Base-by-base conservation (phyloP, 129 eudicot genomes). In the Artemisia annua region DNA sequence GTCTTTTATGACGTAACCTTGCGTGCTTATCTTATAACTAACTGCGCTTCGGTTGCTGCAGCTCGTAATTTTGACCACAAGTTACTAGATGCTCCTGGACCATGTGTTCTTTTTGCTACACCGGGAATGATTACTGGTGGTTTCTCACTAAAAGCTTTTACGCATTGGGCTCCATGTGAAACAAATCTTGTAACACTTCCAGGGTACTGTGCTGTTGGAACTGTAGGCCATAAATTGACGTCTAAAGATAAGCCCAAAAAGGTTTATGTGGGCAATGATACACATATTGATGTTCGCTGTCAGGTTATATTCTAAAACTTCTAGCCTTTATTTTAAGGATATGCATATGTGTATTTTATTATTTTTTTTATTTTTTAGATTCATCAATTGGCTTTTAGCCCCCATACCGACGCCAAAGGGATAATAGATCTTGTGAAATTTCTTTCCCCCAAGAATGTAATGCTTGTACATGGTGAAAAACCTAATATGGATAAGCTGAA, bases 71-170 rank as follows among this genome's bases (percentile, higher is more conserved):
- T 94, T 66, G 96, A 94, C 5, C 94, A 91, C 60, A 84, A 97
- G 48, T 11, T 90, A 82, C 86, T 94, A 63, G 79, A 86, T 78
- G 89, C 89, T 72, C 93, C 97, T 66, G 99, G 97, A 66, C 97
- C 99, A 11, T 94, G 99, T 79, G 99, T 94, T 75, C 96, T 94
- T 22, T 94, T 94, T 74, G 99, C 99, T 15, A 86, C 99, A 32
- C 99, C 99, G 18, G 99, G 99, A 66, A 94, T 90, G 97, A 64
- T 94, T 73, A 90, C 82, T 57, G 96, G 99, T 7, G 99, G 99
- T 60, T 94, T 94, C 74, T 94, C 99, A 4, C 96, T 94, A 16
- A 88, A 94, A 78, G 97, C 88, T 75, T 90, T 90, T 79, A 94
- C 81, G 85, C 91, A 86, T 54, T 94, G 97, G 99, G 97, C 99